phyloP scores from a whole-genome alignment of 371 early-diverging fungal species.

The Apophysomyces sp. region DNA sequence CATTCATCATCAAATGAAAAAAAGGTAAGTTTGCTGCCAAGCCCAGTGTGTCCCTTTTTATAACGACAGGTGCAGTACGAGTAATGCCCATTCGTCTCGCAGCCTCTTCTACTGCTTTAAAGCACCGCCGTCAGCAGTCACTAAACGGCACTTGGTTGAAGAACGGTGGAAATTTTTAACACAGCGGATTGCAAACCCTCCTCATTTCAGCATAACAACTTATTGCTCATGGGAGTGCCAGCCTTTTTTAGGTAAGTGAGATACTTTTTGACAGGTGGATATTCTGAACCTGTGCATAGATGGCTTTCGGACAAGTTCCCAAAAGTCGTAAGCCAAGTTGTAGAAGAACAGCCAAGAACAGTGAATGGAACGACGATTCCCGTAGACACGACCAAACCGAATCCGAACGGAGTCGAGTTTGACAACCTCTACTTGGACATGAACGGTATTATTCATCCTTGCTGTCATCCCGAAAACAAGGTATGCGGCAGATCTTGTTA shows the following conservation, averaged over 20 bases:
- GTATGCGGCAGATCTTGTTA: constrained; percentile 24
- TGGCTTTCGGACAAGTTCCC: constrained; percentile 97
- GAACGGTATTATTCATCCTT: constrained; percentile 99
- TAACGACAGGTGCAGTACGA: too few species aligned
- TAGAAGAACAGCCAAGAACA: constrained; percentile 72
- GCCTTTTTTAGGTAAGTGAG: constrained; percentile 67
- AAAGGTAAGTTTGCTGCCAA: too few species aligned
- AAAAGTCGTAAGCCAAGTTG: constrained; percentile 76
- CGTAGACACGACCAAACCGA: constrained; percentile 86
- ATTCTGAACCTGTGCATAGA: constrained; percentile 29
- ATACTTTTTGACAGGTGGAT: not conserved
- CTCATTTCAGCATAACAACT: not conserved
- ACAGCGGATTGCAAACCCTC: not conserved
- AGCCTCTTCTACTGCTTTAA: too few species aligned
- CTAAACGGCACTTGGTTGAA: too few species aligned
- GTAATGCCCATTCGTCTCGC: too few species aligned
- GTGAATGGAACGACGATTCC: constrained; percentile 78
- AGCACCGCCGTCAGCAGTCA: too few species aligned
- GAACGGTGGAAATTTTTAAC: too few species aligned
- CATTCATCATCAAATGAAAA: too few species aligned
- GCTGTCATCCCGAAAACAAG: constrained; percentile 94
- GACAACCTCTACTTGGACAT: constrained; percentile 99
- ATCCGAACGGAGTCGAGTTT: constrained; percentile 91
- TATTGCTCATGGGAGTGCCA: constrained; percentile 74
- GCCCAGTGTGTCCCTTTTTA: too few species aligned